Base-by-base conservation (phyloP, 306 rosid genomes). In the Quercus robur region DNA sequence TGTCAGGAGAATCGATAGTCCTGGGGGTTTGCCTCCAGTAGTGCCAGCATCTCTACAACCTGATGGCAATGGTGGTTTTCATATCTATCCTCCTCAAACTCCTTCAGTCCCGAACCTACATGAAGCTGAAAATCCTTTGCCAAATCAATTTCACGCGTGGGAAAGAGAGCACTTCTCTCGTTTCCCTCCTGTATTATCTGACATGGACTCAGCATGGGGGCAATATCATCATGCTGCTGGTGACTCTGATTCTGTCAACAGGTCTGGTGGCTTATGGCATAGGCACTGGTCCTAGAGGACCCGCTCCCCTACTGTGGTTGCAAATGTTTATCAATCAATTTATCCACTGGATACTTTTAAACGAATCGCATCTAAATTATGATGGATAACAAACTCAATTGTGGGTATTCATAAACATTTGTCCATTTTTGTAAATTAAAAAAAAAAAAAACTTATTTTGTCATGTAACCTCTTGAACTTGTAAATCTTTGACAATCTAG, bases 201-300 rank as follows among this genome's bases (percentile, higher is more conserved):
- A 35, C 38, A 23, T 69, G 76, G 76, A 69, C 57, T 18, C 81
- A 70, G 81, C 33, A 1, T 70, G 75, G 69, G 81, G 59, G 4
- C 19, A 74, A 68, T 69, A 20, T 69, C 70, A 21, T 56, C 75
- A 56, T 13, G 11, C 75, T n/a, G 11, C 70, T 57, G 59, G 59
- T 57, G 74, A 67, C 25, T 70, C 81, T 38, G 81, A 71, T 70
- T 78, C 76, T n/a, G 70, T 55, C 11, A 78, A 57, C 76, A 59
- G 76, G 61, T 57, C 70, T 59, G n/a, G 76, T 46, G 15, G 55
- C 71, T 38, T 70, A 11, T 71, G 81, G 59, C 81, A 26, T 18
- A 58, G 76, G 25, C 58, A 56, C 14, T 28, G 76, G 81, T 26
- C 76, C 59, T 77, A 68, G 81, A 20, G 52, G 28, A 55, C 33